phyloP scores from a whole-genome alignment of 345 rosid genomes.

The Camelina laxa region DNA sequence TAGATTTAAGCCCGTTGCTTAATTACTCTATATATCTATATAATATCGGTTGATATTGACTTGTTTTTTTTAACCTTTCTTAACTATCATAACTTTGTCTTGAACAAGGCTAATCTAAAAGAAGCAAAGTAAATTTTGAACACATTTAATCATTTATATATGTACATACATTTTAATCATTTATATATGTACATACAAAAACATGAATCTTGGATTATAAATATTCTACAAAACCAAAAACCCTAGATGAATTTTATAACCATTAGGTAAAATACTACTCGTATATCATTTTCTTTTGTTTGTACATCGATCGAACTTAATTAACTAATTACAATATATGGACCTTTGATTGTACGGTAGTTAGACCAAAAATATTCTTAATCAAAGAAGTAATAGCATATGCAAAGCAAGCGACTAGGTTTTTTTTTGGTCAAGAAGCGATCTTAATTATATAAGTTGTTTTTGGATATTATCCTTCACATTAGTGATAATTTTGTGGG shows the following conservation, averaged over 20 bases:
- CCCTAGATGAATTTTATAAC: background rate
- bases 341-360: constrained; percentile 1
- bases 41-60: background rate
- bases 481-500: background rate
- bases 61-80: background rate
- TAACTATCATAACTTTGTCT: background rate
- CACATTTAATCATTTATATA: background rate
- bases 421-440: background rate
- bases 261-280: constrained; percentile 3
- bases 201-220: background rate
- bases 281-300: background rate
- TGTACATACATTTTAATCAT: background rate
- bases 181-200: background rate
- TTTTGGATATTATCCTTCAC: background rate
- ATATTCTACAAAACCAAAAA: background rate
- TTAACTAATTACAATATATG: no score
- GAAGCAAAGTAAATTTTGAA: background rate
- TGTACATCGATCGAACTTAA: background rate
- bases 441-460: background rate
- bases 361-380: background rate
- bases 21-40: no score
- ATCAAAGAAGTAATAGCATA: background rate
- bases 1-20: background rate
- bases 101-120: background rate
- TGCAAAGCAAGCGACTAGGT: background rate